Percentiles rank a stretch among this genome's conserved stretches.
Conservation (phyloP, 768 basidiomycete genomes). For the Auricularia auricula-judae region DNA sequence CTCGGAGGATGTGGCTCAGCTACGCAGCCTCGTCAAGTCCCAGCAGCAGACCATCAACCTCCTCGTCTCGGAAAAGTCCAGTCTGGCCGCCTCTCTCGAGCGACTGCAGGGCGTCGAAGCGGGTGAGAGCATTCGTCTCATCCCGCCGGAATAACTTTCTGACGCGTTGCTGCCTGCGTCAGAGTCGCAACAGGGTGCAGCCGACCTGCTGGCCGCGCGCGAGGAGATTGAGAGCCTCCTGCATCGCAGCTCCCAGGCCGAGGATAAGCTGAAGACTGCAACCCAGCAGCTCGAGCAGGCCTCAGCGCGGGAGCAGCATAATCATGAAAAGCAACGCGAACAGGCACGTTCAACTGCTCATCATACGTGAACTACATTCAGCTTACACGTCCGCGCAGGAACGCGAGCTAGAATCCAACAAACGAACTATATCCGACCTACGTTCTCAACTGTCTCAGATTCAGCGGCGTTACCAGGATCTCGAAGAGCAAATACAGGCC, state of each 20-base stretch:
- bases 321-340: not conserved
- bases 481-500: slow-evolving; percentile 69
- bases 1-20: slow-evolving; percentile 5
- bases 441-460: slow-evolving; percentile 43
- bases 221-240: not conserved
- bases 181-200: not conserved
- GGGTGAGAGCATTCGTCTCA: slow-evolving; percentile 30
- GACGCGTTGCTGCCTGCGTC: too few species aligned
- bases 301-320: not conserved
- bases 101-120: slow-evolving; percentile 48
- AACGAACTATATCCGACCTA: slow-evolving; percentile 39
- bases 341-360: not conserved
- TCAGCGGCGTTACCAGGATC: slow-evolving; percentile 50
- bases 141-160: not conserved
- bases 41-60: slow-evolving; percentile 66
- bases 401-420: slow-evolving; percentile 60
- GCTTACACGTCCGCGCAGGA: slow-evolving; percentile 33
- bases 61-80: slow-evolving; percentile 65
- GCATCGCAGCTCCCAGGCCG: not conserved
- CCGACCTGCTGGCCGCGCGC: not conserved
- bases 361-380: not conserved
- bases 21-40: slow-evolving; percentile 7
- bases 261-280: not conserved
- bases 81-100: slow-evolving; percentile 41
- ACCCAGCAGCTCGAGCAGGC: not conserved